Base-by-base conservation (phyloP, 2,329 filamentous ascomycete species). In the Neocucurbitaria cava region DNA sequence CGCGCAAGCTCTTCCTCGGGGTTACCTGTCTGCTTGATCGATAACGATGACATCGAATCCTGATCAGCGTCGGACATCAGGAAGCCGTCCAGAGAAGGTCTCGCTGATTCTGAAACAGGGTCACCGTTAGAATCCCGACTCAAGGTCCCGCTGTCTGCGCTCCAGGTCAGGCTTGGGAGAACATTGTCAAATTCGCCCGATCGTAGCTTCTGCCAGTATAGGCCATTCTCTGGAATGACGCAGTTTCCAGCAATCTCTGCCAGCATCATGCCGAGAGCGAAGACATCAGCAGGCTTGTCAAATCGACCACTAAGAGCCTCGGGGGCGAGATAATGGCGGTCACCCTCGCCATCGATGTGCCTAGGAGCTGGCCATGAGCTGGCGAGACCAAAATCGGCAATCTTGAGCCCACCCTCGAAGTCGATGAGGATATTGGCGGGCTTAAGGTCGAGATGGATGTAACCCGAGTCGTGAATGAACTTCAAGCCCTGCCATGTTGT, bases 161-260 rank as follows among this genome's bases (percentile, higher is more conserved):
- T 92, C 80, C 88, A 94, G 1, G 92, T 97, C 52, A 99, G 83
- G 69, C 89, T 92, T 1, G 93, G 93, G 13, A 98, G 58, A 85
- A 72, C 68, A 63, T 94, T 91, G 54, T 89, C 92, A 71, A 97
- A 88, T 72, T 98, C 93, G 31, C 92, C 94, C 51, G 90, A 90
- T 44, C 95, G 87, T 42, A 99, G 84, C 43, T 91, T 91, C 69
- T 94, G 88, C 95, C 95, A 99, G 15, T 89, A 91, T 15, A 88
- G 85, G 41, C 95, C 95, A 63, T 98, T 96, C 70, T 97, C 92
- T 0, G 95, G 95, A 24, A 99, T 87, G 59, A 92, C 88, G 46
- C 96, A 92, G 70, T 99, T 99, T 59, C 90, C 92, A 23, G 92
- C 94, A 68, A 93, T 95, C 78, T 99, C 95, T 45, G 97, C 86